Percentiles rank a stretch among this genome's conserved stretches.
These are phyloP conservation scores for Ceratocystis diversiconidia DNA, from an alignment of 2,329 filamentous ascomycete species.

Conservation along the genomic window DNA sequence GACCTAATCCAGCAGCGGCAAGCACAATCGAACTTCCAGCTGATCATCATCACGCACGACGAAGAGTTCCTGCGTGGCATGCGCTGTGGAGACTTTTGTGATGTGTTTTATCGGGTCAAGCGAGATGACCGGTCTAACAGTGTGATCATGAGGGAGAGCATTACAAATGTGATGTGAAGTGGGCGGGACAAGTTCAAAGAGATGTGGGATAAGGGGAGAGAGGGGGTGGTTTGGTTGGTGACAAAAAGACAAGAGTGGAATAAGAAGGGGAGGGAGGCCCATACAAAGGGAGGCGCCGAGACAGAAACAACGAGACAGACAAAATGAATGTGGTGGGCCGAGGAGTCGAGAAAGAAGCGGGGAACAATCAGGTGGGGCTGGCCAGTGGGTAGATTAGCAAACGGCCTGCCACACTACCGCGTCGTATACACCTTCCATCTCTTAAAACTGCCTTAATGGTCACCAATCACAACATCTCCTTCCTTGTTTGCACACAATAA, in stretches of 20 bases:
- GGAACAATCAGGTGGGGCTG: neutral
- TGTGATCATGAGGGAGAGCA: slow-evolving; percentile 59
- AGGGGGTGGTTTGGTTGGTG: too few species aligned
- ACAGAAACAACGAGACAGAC: neutral
- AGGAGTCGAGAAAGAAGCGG: neutral
- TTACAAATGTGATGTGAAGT: slow-evolving; percentile 33
- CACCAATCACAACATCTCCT: neutral
- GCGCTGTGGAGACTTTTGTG: slow-evolving; percentile 85
- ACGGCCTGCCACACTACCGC: neutral
- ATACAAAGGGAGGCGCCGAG: neutral
- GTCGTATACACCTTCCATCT: neutral
- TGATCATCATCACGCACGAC: slow-evolving; percentile 97
- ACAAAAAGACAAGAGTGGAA: too few species aligned
- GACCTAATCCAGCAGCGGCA: slow-evolving; percentile 73
- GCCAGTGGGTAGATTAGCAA: neutral
- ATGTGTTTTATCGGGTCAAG: slow-evolving; percentile 78
- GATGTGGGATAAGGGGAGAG: too few species aligned
- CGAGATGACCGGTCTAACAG: slow-evolving; percentile 78
- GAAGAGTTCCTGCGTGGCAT: slow-evolving; percentile 90
- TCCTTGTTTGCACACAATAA: neutral
- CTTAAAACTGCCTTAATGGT: neutral
- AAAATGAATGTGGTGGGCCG: neutral
- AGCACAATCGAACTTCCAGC: slow-evolving; percentile 86
- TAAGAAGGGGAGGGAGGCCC: neutral
- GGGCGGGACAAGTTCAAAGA: too few species aligned